A percentile compares a stretch with the other conserved stretches of the same genome.
Conservation (phyloP, 2,329 filamentous ascomycete species). For the Periconia digitata region DNA sequence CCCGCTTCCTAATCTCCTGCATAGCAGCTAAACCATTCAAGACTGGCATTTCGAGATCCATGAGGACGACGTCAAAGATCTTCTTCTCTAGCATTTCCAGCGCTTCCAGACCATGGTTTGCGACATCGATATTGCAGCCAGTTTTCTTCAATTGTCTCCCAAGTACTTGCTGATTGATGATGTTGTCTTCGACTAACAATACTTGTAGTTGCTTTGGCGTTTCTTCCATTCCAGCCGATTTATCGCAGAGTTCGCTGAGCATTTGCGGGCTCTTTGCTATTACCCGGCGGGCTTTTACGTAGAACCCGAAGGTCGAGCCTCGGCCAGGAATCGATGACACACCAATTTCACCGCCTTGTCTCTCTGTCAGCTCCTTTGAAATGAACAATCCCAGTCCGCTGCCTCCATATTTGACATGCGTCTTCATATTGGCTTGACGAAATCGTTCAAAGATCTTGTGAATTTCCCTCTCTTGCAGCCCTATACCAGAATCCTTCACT, state of each 20-base stretch:
- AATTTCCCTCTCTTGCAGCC: constrained; percentile 44
- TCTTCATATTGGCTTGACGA: constrained; percentile 38
- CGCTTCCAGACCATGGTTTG: constrained; percentile 43
- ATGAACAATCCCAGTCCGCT: constrained; percentile 51
- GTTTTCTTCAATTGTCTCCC: constrained; percentile 40
- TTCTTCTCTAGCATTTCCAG: constrained; percentile 31
- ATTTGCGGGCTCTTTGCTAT: constrained; percentile 13
- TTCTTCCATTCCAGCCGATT: constrained; percentile 3
- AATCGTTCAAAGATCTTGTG: constrained; percentile 42
- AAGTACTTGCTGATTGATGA: constrained; percentile 43
- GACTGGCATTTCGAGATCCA: constrained; percentile 61
- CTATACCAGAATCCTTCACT: constrained; percentile 46
- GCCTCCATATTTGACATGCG: constrained; percentile 47
- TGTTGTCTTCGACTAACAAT: constrained; percentile 43
- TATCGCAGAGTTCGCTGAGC: constrained; percentile 10
- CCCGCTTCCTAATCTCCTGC: constrained; percentile 51
- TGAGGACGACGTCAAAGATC: constrained; percentile 38
- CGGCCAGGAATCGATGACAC: constrained; percentile 41
- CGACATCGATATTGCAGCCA: constrained; percentile 30
- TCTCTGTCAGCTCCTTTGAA: constrained; percentile 48
- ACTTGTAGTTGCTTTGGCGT: constrained; percentile 23
- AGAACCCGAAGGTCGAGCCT: constrained; percentile 50
- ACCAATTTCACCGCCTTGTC: constrained; percentile 50
- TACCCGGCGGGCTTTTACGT: constrained; percentile 40
- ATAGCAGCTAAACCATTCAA: constrained; percentile 51